A percentile compares a stretch with the other conserved stretches of the same genome.
Conservation (phyloP, 495 filamentous ascomycete species). For the Xylaria scruposa region DNA sequence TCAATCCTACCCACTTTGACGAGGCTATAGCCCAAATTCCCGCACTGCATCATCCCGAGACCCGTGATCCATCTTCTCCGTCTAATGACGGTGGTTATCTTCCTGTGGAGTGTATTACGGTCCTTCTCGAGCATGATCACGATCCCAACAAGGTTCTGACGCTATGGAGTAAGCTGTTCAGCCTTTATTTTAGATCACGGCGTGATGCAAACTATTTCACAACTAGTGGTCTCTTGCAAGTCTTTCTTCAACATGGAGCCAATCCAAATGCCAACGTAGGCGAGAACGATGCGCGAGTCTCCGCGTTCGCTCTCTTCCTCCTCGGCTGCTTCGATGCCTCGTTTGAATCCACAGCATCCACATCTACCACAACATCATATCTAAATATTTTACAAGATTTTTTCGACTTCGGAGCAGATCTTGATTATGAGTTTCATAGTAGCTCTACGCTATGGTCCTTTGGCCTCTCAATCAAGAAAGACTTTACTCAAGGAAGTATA, state of each 20-base stretch:
- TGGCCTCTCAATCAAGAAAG: background rate
- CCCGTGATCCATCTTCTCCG: background rate
- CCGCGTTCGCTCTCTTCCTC: background rate
- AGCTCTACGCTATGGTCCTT: background rate
- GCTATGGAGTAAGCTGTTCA: background rate
- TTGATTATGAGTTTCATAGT: background rate
- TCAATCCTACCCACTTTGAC: background rate
- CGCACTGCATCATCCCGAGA: too few relatives aligned
- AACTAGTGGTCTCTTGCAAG: background rate
- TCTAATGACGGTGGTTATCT: background rate
- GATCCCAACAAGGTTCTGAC: background rate
- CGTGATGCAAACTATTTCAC: background rate
- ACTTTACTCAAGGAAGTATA: background rate
- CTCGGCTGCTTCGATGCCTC: background rate
- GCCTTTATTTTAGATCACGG: accelerated
- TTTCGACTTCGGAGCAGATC: background rate
- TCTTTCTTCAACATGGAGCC: background rate
- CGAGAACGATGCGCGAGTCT: background rate
- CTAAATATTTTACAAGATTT: background rate
- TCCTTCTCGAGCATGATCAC: background rate
- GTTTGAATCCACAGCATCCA: accelerated
- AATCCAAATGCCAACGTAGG: background rate
- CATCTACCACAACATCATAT: background rate
- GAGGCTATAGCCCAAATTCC: too few relatives aligned
- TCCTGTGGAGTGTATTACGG: background rate